phyloP scores from a whole-genome alignment of 306 rosid genomes.

The Fagus sylvatica region DNA sequence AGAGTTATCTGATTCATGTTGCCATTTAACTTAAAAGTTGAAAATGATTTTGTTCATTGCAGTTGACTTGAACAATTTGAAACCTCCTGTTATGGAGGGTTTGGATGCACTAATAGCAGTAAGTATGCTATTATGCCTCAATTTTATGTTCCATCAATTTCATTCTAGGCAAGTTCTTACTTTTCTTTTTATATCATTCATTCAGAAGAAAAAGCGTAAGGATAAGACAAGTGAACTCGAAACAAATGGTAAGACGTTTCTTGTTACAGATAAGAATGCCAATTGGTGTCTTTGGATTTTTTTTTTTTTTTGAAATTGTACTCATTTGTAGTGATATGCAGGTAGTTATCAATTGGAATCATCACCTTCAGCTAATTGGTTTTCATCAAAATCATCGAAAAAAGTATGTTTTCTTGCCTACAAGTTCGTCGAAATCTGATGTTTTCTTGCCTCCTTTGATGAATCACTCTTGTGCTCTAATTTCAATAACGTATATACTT shows the following conservation, averaged over 20 bases:
- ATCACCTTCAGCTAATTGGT: conserved; percentile 64
- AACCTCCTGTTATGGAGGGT: conserved; percentile 81
- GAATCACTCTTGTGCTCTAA: neutral
- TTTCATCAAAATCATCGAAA: conserved; percentile 63
- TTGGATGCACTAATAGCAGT: conserved; percentile 59
- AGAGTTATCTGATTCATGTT: neutral
- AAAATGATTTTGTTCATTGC: conserved; percentile 32
- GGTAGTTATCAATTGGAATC: conserved; percentile 45
- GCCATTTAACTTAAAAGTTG: conserved; percentile 12
- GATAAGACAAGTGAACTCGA: conserved; percentile 45
- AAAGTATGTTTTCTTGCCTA: conserved; percentile 44
- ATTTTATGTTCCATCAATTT: neutral
- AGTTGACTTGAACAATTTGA: conserved; percentile 54
- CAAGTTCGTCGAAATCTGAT: conserved; percentile 6
- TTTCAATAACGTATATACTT: neutral
- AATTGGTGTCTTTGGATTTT: conserved; percentile 7
- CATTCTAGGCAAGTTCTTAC: conserved; percentile 14
- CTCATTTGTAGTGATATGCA: conserved; percentile 36
- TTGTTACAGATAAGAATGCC: conserved; percentile 14
- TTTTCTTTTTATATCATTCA: conserved; percentile 19
- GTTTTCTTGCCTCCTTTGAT: too few relatives aligned
- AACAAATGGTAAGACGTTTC: conserved; percentile 46
- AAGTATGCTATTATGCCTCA: conserved; percentile 21
- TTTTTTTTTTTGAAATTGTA: conserved; percentile 16
- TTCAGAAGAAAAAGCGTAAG: conserved; percentile 64